These are phyloP conservation scores for Leccinum broughii DNA, from an alignment of 768 basidiomycete genomes.

Conservation along the genomic window DNA sequence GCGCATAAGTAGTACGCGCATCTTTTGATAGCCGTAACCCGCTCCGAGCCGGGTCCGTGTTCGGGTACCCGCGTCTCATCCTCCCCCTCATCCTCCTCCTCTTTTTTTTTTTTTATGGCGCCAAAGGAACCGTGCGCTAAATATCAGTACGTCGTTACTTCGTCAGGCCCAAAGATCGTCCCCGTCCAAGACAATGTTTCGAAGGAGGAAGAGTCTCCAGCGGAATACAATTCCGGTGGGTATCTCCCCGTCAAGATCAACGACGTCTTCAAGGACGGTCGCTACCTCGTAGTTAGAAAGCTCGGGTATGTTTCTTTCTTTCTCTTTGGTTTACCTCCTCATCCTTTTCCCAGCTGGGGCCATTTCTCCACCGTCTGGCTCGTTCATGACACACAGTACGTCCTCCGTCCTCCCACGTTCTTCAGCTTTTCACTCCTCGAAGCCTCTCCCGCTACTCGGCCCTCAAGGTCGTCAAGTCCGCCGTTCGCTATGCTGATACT, in stretches of 20 bases:
- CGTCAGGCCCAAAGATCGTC: conserved; percentile 66
- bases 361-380: conserved; percentile 97
- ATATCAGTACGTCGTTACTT: conserved; percentile 74
- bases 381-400: conserved; percentile 74
- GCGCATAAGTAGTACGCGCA: neutral
- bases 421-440: conserved; percentile 18
- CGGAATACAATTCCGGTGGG: conserved; percentile 79
- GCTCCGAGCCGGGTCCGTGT: conserved; percentile 23
- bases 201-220: conserved; percentile 83
- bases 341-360: conserved; percentile 66
- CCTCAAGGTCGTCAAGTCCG: conserved; percentile 94
- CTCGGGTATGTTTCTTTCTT: conserved; percentile 59
- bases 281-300: conserved; percentile 88
- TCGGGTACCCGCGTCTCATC: conserved; percentile 14
- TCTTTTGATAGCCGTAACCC: conserved; percentile 7
- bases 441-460: conserved; percentile 81
- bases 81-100: neutral
- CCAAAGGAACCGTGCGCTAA: conserved; percentile 65
- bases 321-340: neutral
- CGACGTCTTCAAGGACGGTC: conserved; percentile 80
- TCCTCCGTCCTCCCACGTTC: conserved; percentile 19
- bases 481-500: conserved; percentile 92
- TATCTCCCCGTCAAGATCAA: conserved; percentile 80
- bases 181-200: conserved; percentile 63
- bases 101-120: conserved; percentile 48